These are phyloP conservation scores for Ceratopteris richardii DNA, from an alignment of 75 land plant species.

Conservation along the genomic window DNA sequence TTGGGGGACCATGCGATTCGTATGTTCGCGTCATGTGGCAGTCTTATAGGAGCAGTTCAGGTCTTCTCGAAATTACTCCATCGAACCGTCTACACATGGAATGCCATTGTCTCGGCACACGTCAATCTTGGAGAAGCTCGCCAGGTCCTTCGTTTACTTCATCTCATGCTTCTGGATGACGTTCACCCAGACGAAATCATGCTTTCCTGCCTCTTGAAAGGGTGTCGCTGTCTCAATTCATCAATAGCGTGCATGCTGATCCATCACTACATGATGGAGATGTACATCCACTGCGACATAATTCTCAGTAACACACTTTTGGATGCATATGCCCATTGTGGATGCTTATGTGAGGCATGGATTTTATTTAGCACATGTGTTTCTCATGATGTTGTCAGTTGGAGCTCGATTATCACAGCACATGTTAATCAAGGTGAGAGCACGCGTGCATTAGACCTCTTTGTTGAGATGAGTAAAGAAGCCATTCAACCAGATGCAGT, in stretches of 20 bases:
- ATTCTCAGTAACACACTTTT: slow-evolving; percentile 23
- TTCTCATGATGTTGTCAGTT: slow-evolving; percentile 15
- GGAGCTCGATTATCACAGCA: slow-evolving; percentile 39
- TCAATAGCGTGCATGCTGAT: slow-evolving; percentile 4
- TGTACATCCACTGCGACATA: slow-evolving; percentile 5
- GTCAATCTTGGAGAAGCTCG: neutral
- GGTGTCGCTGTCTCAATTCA: slow-evolving; percentile 7
- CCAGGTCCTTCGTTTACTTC: slow-evolving; percentile 3
- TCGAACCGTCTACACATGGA: slow-evolving; percentile 29
- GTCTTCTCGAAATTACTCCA: slow-evolving; percentile 6
- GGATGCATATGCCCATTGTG: slow-evolving; percentile 15
- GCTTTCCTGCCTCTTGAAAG: slow-evolving; percentile 26
- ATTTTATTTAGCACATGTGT: slow-evolving; percentile 8
- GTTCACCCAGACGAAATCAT: slow-evolving; percentile 13
- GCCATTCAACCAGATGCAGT: slow-evolving; percentile 15
- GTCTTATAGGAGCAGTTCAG: neutral
- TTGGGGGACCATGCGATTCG: neutral
- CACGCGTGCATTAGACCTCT: slow-evolving; percentile 16
- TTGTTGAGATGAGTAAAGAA: slow-evolving; percentile 9
- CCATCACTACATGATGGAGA: neutral
- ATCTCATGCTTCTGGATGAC: slow-evolving; percentile 4
- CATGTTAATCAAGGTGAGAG: slow-evolving; percentile 16
- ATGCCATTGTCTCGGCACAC: slow-evolving; percentile 15
- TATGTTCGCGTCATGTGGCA: slow-evolving; percentile 2
- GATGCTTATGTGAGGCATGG: slow-evolving; percentile 12